A percentile compares a stretch with the other conserved stretches of the same genome.
phyloP scores from a whole-genome alignment of 208 protist genomes.

The Trypanosoma cruzi region DNA sequence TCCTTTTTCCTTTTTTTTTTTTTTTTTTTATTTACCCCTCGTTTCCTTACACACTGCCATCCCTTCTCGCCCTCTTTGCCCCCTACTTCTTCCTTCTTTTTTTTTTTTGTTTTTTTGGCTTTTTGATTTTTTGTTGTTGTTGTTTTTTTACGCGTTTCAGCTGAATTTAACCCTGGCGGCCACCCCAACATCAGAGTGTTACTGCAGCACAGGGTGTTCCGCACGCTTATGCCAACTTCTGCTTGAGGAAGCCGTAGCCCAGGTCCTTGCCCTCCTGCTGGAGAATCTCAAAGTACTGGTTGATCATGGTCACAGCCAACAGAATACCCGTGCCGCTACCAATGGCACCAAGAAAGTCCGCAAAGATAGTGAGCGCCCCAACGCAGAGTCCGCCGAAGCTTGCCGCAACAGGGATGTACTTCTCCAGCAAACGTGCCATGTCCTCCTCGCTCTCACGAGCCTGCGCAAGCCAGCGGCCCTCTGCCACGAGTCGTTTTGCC shows the following conservation, averaged over 20 bases:
- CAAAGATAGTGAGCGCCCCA: slow-evolving; percentile 98
- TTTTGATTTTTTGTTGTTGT: not conserved
- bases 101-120: slow-evolving; percentile 12
- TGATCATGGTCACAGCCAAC: slow-evolving; percentile 99
- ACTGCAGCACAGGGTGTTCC: not conserved
- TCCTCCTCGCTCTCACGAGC: slow-evolving; percentile 89
- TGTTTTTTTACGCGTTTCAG: not conserved
- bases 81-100: slow-evolving; percentile 14
- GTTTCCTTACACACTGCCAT: slow-evolving; percentile 11
- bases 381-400: slow-evolving; percentile 99
- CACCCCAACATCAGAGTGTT: not conserved
- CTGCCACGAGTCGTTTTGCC: slow-evolving; percentile 96
- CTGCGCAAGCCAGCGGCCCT: slow-evolving; percentile 95
- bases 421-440: slow-evolving; percentile 86
- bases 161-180: not conserved
- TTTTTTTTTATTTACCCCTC: slow-evolving; percentile 11
- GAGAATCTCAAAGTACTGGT: slow-evolving; percentile 99
- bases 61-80: slow-evolving; percentile 6
- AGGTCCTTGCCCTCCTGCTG: slow-evolving; percentile 97
- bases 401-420: slow-evolving; percentile 99
- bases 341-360: slow-evolving; percentile 99
- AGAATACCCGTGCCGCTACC: slow-evolving; percentile 99
- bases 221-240: slow-evolving; percentile 56
- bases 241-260: slow-evolving; percentile 79
- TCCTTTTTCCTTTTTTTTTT: not conserved